Evolutionary conservation across 2,329 filamentous ascomycete species (phyloP).

Genomic region (Acarospora socialis): DNA sequence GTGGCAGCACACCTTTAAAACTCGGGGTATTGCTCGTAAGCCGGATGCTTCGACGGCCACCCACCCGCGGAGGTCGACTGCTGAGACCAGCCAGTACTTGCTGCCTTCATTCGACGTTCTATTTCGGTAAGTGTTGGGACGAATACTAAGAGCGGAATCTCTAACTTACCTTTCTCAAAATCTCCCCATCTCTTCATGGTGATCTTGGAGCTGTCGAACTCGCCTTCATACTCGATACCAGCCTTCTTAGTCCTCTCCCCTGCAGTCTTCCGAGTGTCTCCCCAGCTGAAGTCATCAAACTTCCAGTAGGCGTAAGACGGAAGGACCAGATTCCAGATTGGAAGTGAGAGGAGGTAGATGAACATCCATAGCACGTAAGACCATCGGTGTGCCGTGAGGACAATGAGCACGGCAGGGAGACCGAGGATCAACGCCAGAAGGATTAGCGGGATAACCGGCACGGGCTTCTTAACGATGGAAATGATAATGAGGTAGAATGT

Average conservation of each 20-base stretch:
- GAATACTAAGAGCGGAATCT: no score
- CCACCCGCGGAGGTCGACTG: slow-evolving; percentile 12
- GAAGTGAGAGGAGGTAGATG: slow-evolving; percentile 84
- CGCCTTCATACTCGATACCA: slow-evolving; percentile 76
- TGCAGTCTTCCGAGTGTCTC: slow-evolving; percentile 88
- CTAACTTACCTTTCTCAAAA: slow-evolving; percentile 63
- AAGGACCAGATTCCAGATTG: slow-evolving; percentile 94
- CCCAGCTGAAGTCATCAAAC: slow-evolving; percentile 99
- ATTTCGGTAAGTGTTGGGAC: slow-evolving; percentile 3
- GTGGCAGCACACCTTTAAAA: no score
- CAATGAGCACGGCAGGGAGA: slow-evolving; percentile 79
- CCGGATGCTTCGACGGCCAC: slow-evolving; percentile 7
- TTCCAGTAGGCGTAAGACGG: slow-evolving; percentile 97
- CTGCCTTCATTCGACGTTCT: slow-evolving; percentile 30
- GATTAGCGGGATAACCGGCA: slow-evolving; percentile 80
- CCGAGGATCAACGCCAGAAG: slow-evolving; percentile 83
- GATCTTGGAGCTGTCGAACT: slow-evolving; percentile 97
- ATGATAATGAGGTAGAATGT: slow-evolving; percentile 90
- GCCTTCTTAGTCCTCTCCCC: slow-evolving; percentile 81
- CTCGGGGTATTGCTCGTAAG: slow-evolving; percentile 13
- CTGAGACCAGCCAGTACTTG: slow-evolving; percentile 24
- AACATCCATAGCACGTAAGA: slow-evolving; percentile 94
- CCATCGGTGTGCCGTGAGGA: slow-evolving; percentile 84
- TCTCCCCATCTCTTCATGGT: slow-evolving; percentile 99
- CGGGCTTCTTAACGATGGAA: slow-evolving; percentile 61